phyloP scores from a whole-genome alignment of 305 asterid genomes.

The Fraxinus ornus region DNA sequence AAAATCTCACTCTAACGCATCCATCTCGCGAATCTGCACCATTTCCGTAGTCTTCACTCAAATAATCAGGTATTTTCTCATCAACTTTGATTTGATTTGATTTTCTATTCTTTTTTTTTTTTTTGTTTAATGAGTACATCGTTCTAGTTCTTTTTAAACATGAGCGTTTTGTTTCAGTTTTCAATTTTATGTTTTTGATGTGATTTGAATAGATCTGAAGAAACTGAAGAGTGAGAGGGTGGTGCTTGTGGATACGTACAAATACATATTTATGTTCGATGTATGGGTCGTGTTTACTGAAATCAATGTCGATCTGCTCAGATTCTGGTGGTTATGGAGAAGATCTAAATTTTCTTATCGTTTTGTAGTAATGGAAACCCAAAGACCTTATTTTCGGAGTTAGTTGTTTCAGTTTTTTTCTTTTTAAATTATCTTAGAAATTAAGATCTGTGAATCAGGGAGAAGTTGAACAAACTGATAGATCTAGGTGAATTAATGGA shows the following conservation, averaged over 20 bases:
- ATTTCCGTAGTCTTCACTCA: conserved; percentile 6
- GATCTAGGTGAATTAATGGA: conserved; percentile 10
- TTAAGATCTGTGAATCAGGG: conserved; percentile 14
- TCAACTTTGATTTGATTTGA: not conserved
- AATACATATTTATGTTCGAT: conserved; percentile 23
- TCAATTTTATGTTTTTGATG: conserved; percentile 5
- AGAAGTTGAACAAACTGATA: conserved; percentile 14
- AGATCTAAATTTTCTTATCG: conserved; percentile 29
- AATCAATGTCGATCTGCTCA: not conserved
- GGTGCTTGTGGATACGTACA: conserved; percentile 29
- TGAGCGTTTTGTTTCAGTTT: not conserved
- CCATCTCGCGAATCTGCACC: conserved; percentile 12
- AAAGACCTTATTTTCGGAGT: conserved; percentile 3
- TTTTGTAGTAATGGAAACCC: not conserved
- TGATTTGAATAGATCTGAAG: conserved; percentile 72
- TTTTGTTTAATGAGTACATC: not conserved
- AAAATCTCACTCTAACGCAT: not conserved
- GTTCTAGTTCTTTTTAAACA: not conserved
- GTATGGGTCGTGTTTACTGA: not conserved
- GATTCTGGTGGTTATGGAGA: not conserved
- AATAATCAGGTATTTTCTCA: conserved; percentile 17
- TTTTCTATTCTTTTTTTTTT: not conserved
- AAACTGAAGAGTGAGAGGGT: conserved; percentile 40
- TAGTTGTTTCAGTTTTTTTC: not conserved
- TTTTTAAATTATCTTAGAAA: conserved; percentile 13